Evolutionary conservation across 2,329 filamentous ascomycete species (phyloP), one percentile per base, ranked within the genome.

Genomic region (Fusarium virguliforme): DNA sequence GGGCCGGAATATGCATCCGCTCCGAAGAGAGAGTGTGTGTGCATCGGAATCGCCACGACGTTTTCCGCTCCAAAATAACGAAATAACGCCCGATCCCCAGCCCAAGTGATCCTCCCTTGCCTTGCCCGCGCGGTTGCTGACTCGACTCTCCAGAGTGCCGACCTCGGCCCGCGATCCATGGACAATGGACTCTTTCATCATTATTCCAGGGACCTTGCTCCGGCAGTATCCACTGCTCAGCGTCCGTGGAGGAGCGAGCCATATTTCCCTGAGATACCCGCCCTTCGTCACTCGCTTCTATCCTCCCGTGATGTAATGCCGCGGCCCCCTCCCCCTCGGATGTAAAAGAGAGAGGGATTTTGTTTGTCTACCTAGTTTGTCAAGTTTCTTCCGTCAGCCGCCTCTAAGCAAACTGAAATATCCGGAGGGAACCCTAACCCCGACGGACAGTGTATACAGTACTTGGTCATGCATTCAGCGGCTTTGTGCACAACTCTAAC

Each of bases 381-480:
- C 18, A 38, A 34, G 18, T 54, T 24, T 43, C n/a, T 8, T 28
- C n/a, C 34, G n/a, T 18, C 32, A 32, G 46, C 13, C 34, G 26
- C 28, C 24, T 22, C 51, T 55, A 55, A 38, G 53, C 53, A 34
- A 55, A 12, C 35, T 54, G 68, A 60, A n/a, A 28, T 50, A 43
- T 46, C 61, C 41, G 61, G 48, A 58, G 51, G 24, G 46, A 60
- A 72, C 57, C 56, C 68, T 62, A 62, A 56, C 30, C 43, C 56
- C 41, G 28, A 35, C 15, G 32, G 18, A 24, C 41, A 15, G 32
- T 59, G n/a, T 22, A 7, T 32, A 50, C 22, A 32, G 48, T 58
- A 46, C n/a, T 35, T 43, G 41, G 18, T 38, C 37, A n/a, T 28
- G 32, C 22, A 18, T 54, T 12, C 15, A n/a, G 37, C 51, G 10